Evolutionary conservation across 192 early-diverging fungal species (phyloP).

Genomic region (Coemansia sp.): DNA sequence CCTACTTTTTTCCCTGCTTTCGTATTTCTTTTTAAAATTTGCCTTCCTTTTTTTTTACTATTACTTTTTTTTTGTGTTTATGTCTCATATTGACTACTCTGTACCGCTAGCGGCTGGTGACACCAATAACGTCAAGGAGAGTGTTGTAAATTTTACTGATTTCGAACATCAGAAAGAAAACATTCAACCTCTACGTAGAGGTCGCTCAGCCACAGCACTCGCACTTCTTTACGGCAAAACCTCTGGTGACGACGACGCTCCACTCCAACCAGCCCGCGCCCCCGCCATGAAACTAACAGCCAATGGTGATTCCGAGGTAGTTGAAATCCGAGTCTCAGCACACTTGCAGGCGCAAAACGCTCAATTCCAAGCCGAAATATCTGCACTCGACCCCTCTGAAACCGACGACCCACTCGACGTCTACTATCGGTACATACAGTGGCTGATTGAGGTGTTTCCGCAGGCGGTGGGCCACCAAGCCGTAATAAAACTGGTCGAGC

Average conservation of each 20-base stretch:
- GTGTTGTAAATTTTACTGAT: slow-evolving; percentile 39
- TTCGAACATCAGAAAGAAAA: slow-evolving; percentile 81
- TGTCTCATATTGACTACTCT: slow-evolving; percentile 7
- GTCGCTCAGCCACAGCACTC: slow-evolving; percentile 61
- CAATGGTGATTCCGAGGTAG: background rate
- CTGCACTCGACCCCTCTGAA: slow-evolving; percentile 25
- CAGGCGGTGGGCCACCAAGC: slow-evolving; percentile 57
- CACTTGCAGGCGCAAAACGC: slow-evolving; percentile 39
- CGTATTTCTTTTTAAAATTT: background rate
- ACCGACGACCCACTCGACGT: slow-evolving; percentile 62
- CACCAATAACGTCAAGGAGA: background rate
- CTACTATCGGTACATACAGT: slow-evolving; percentile 59
- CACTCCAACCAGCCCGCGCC: slow-evolving; percentile 14
- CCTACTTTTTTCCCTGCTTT: too few relatives aligned
- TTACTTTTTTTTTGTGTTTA: slow-evolving; percentile 4
- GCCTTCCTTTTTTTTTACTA: background rate
- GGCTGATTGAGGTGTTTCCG: slow-evolving; percentile 63
- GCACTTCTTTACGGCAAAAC: slow-evolving; percentile 36
- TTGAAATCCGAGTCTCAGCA: slow-evolving; percentile 6
- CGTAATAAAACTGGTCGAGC: slow-evolving; percentile 57
- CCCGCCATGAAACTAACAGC: background rate
- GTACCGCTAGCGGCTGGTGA: background rate
- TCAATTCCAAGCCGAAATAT: slow-evolving; percentile 41
- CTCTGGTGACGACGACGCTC: background rate
- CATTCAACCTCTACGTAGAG: slow-evolving; percentile 64